Base-by-base conservation (phyloP, 495 filamentous ascomycete species). In the Penicillium steckii region DNA sequence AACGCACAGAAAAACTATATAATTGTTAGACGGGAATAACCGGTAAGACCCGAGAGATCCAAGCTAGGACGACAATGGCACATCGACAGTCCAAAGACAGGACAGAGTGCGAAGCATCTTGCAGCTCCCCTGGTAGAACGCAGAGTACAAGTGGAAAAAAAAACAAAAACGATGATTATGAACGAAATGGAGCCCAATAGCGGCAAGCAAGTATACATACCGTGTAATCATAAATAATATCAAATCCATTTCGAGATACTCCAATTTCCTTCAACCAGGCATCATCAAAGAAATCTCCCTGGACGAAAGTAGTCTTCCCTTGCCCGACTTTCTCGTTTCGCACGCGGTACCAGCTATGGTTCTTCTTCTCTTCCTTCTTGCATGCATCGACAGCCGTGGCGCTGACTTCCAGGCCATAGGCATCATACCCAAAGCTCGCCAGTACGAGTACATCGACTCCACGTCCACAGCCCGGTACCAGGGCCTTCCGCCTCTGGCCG, bases 161-260 rank as follows among this genome's bases (percentile, higher is more conserved):
- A 38, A 38, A n/a, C n/a, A n/a, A n/a, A n/a, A n/a, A n/a, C 12
- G 27, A 29, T 29, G 12, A 12, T 12, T 6, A 29, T 29, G 27
- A n/a, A 29, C 27, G 27, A 12, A 29, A 29, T 29, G 27, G 27
- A 29, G 27, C 27, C 27, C 27, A 29, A 29, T 12, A 29, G 27
- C 27, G 6, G 27, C 27, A n/a, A 29, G 27, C 42, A 12, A 29
- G 27, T 12, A 29, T 37, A 63, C 83, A 56, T 75, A 90, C 89
- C 22, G 88, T 91, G 63, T 92, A 91, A 66, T 94, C 90, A 72
- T 90, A 94, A 32, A 93, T 83, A 22, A 93, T 61, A 71, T 95
- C 88, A 70, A 90, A 91, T 13, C 67, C 74, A 51, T 76, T 73
- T 12, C 68, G 68, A 15, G 68, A 54, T 2, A 76, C 62, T 15